Conservation (phyloP, 2,329 filamentous ascomycete genomes). For the Alternaria brassicicola region DNA sequence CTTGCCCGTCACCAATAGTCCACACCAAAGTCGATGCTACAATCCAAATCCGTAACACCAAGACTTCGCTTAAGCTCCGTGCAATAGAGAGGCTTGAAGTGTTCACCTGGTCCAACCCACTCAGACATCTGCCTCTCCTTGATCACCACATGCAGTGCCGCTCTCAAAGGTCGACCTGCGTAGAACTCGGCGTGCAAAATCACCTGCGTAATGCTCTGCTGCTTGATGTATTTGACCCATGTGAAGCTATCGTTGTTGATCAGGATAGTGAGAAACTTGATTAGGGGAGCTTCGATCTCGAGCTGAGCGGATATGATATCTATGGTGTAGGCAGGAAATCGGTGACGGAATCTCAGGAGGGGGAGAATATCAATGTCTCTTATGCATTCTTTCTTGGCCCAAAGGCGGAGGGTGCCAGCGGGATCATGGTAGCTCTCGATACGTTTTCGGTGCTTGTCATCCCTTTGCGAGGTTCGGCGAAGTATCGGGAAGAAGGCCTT, state of each 20-base stretch:
- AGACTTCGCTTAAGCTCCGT: background rate
- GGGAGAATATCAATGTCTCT: conserved; percentile 13
- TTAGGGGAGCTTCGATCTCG: too few relatives aligned
- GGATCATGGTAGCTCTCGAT: conserved; percentile 10
- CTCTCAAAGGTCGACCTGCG: background rate
- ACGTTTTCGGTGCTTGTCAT: background rate
- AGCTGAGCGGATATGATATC: background rate
- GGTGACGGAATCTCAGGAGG: conserved; percentile 25
- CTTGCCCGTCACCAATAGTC: background rate
- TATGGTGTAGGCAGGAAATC: conserved; percentile 25
- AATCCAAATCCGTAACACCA: background rate
- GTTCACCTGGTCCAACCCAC: background rate
- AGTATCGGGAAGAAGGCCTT: conserved; percentile 26
- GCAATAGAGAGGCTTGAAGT: background rate
- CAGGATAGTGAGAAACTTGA: background rate
- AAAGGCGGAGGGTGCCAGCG: conserved; percentile 19
- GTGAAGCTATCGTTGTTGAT: background rate
- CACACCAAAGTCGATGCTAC: background rate
- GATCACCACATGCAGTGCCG: background rate
- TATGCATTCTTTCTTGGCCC: conserved; percentile 14
- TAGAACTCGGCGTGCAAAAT: background rate
- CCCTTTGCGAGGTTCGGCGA: background rate
- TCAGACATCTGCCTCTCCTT: background rate
- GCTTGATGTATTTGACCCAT: conserved; percentile 1
- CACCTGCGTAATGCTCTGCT: conserved; percentile 4